phyloP scores from a whole-genome alignment of 2,329 filamentous ascomycete species.

The Venturia carpophila region DNA sequence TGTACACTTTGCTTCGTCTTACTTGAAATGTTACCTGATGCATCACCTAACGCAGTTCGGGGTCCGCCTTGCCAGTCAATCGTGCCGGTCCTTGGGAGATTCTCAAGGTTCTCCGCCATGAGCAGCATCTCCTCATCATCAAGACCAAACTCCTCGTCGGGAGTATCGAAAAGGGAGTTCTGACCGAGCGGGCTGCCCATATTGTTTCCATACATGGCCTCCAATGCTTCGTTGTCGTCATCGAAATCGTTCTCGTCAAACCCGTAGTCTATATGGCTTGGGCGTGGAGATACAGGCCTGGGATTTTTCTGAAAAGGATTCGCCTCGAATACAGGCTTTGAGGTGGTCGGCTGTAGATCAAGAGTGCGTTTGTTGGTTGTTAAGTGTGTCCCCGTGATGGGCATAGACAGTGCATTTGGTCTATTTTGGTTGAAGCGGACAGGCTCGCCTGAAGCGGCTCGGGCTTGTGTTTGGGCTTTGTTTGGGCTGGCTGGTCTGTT shows the following conservation, averaged over 20 bases:
- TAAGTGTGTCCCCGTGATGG: background rate
- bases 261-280: slow-evolving; percentile 24
- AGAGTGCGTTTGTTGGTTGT: background rate
- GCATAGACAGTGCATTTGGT: background rate
- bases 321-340: slow-evolving; percentile 12
- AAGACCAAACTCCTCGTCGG: slow-evolving; percentile 25
- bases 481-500: background rate
- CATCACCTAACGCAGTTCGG: background rate
- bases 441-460: background rate
- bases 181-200: slow-evolving; percentile 23
- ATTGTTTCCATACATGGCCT: slow-evolving; percentile 23
- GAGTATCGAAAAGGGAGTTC: slow-evolving; percentile 19
- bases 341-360: background rate
- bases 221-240: slow-evolving; percentile 25
- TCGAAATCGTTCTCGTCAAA: slow-evolving; percentile 25
- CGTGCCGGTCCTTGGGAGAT: slow-evolving; percentile 2
- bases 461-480: background rate
- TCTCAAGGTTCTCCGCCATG: slow-evolving; percentile 12
- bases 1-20: slow-evolving; percentile 1
- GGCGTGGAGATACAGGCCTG: slow-evolving; percentile 17
- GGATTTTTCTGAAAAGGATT: slow-evolving; percentile 5
- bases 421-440: background rate
- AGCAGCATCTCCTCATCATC: slow-evolving; percentile 20
- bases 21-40: slow-evolving; percentile 2
- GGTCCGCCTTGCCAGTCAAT: slow-evolving; percentile 2